Percentiles rank a stretch among this genome's conserved stretches.
Evolutionary conservation across 1,284 basidiomycete genomes (phyloP).

Genomic region (Cryptococcus sp.): DNA sequence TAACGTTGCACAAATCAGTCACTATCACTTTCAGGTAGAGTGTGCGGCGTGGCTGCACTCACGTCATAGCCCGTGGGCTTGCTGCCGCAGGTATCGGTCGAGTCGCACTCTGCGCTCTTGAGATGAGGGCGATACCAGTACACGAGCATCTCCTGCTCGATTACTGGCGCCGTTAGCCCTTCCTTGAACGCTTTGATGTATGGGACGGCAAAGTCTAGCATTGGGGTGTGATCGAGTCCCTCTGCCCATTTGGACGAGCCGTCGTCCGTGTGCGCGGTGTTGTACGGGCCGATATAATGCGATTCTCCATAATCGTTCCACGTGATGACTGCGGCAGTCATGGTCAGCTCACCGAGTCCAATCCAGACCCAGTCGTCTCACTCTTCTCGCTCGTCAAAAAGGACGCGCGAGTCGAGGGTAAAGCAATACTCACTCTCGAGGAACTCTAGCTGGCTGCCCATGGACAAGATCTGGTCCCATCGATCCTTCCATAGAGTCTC

Average conservation of each 20-base stretch:
- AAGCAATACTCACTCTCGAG: constrained; percentile 39
- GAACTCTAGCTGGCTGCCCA: constrained; percentile 39
- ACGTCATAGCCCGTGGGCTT: constrained; percentile 48
- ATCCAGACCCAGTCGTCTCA: background rate
- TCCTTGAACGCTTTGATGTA: constrained; percentile 53
- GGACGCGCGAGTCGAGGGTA: background rate
- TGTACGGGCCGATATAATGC: constrained; percentile 47
- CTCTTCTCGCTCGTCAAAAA: background rate
- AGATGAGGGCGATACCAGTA: constrained; percentile 53
- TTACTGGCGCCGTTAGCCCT: constrained; percentile 31
- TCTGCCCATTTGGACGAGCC: constrained; percentile 44
- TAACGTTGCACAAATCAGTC: background rate
- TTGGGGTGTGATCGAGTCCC: constrained; percentile 46
- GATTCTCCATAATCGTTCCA: constrained; percentile 55
- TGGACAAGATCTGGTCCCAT: constrained; percentile 49
- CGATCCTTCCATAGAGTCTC: constrained; percentile 51
- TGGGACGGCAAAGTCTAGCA: constrained; percentile 49
- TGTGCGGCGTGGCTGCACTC: constrained; percentile 7
- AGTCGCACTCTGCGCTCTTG: constrained; percentile 47
- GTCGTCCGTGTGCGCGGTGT: constrained; percentile 46
- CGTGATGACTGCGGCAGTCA: constrained; percentile 35
- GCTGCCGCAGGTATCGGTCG: constrained; percentile 45
- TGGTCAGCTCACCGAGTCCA: background rate
- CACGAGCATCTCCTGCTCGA: constrained; percentile 44
- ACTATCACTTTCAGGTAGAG: background rate